Percentiles rank a stretch among this genome's conserved stretches.
Conservation (phyloP, 768 basidiomycete genomes). For the Kwoniella dendrophila region DNA sequence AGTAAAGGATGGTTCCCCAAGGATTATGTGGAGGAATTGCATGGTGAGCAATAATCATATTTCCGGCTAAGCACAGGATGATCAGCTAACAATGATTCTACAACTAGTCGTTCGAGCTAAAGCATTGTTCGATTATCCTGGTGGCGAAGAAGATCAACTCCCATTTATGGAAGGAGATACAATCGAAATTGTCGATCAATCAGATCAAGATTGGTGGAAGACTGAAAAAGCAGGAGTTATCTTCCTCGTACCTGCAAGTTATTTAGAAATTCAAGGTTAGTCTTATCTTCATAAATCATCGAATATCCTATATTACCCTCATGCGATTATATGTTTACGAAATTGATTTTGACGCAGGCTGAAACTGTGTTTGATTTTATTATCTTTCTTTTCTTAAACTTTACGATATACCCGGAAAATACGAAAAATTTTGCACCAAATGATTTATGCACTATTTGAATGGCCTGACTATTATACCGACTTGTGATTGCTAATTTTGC, state of each 20-base stretch:
- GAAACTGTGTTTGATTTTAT: constrained; percentile 61
- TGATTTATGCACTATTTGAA: too few species aligned
- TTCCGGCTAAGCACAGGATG: neutral
- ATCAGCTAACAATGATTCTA: constrained; percentile 8
- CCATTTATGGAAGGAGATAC: constrained; percentile 78
- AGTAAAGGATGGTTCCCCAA: constrained; percentile 86
- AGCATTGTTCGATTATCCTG: constrained; percentile 77
- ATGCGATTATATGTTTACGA: constrained; percentile 59
- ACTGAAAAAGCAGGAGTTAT: constrained; percentile 82
- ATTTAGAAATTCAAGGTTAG: constrained; percentile 92
- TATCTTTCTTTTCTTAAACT: constrained; percentile 50
- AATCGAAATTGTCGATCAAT: constrained; percentile 75
- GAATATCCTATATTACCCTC: constrained; percentile 51
- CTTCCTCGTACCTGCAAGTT: constrained; percentile 88
- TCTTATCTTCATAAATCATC: too few species aligned
- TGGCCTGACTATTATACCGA: too few species aligned
- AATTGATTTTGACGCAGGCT: constrained; percentile 74
- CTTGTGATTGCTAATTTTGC: too few species aligned
- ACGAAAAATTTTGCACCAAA: too few species aligned
- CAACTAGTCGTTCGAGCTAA: constrained; percentile 66
- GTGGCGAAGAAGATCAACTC: constrained; percentile 75
- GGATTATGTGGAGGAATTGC: constrained; percentile 76
- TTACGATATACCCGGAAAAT: constrained; percentile 17
- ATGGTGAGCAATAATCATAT: constrained; percentile 61
- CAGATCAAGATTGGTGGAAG: constrained; percentile 95